phyloP scores from a whole-genome alignment of 345 rosid species.

The Geranium brycei region DNA sequence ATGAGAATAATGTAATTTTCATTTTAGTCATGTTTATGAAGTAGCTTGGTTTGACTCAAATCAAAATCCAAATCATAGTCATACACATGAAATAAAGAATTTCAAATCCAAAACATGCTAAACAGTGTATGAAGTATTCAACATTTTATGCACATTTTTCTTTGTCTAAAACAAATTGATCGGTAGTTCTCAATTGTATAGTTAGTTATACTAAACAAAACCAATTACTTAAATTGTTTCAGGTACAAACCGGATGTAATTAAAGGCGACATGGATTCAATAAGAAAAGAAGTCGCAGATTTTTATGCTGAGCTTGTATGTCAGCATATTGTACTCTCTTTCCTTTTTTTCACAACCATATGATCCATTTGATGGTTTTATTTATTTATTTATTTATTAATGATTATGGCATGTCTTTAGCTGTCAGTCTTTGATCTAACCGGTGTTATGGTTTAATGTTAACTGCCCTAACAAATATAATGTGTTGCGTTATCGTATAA shows the following conservation, averaged over 20 bases:
- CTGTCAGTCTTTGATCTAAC: neutral
- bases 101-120: neutral
- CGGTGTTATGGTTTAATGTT: neutral
- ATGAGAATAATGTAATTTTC: no score
- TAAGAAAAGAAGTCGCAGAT: constrained; percentile 45
- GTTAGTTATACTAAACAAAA: constrained; percentile 3
- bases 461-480: neutral
- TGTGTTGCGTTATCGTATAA: neutral
- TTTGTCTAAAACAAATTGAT: neutral
- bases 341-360: neutral
- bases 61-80: no score
- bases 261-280: constrained; percentile 95
- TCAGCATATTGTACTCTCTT: neutral
- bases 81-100: no score
- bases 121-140: neutral
- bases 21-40: no score
- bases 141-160: neutral
- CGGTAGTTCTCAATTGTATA: neutral
- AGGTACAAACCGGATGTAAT: constrained; percentile 75
- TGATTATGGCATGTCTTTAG: neutral
- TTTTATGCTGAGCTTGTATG: constrained; percentile 56
- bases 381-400: no score
- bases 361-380: neutral
- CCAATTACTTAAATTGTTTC: constrained; percentile 1
- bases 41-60: no score